Percentiles rank a stretch among this genome's conserved stretches.
Conservation (phyloP, 805 yeast genomes). For the Lipomyces yamanashiensis region DNA sequence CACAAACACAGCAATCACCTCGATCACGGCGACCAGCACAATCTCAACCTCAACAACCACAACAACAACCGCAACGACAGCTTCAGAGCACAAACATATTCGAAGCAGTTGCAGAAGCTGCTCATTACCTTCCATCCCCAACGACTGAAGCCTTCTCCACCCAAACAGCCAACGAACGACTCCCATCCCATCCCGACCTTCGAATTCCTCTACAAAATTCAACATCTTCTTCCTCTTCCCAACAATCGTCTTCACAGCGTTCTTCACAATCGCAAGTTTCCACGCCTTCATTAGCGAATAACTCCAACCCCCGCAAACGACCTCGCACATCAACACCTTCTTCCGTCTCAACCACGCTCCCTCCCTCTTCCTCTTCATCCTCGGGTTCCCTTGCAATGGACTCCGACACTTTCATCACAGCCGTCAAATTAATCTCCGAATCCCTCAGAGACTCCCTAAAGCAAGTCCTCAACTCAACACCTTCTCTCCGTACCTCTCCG, state of each 20-base stretch:
- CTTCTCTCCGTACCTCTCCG: background rate
- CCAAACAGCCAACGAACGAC: background rate
- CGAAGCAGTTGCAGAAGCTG: conserved; percentile 8
- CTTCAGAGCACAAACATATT: conserved; percentile 6
- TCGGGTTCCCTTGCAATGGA: conserved; percentile 3
- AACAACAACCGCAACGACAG: conserved; percentile 2
- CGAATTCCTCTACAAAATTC: background rate
- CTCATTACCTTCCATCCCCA: background rate
- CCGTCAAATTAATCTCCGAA: conserved; percentile 17
- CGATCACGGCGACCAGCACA: too few species aligned
- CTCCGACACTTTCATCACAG: conserved; percentile 15
- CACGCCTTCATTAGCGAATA: background rate
- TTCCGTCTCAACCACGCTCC: background rate
- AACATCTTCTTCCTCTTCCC: background rate
- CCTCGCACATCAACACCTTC: background rate
- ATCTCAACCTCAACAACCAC: background rate
- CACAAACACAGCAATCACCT: background rate
- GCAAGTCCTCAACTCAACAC: conserved; percentile 13
- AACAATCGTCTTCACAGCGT: background rate
- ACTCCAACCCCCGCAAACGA: background rate
- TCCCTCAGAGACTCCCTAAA: conserved; percentile 9
- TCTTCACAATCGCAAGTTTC: background rate
- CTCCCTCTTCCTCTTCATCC: background rate
- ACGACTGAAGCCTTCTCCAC: background rate
- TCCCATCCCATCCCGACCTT: background rate